A percentile compares a stretch with the other conserved stretches of the same genome.
phyloP scores from a whole-genome alignment of 352 stramenopile genomes.

The Pythium folliculosum region DNA sequence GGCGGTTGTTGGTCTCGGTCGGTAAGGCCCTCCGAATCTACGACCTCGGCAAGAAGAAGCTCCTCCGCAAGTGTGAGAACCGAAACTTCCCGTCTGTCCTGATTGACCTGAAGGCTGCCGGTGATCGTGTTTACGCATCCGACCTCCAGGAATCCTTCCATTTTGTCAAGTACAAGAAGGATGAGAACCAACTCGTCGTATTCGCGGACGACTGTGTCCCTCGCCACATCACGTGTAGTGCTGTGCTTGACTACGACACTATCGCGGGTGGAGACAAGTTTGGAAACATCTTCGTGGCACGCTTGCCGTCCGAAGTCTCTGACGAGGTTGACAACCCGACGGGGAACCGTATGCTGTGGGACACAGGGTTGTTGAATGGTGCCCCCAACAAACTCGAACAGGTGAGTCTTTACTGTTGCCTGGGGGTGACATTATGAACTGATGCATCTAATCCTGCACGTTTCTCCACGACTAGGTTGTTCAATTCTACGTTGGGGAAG shows the following conservation, averaged over 20 bases:
- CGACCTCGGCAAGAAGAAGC: conserved; percentile 98
- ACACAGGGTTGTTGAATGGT: conserved; percentile 90
- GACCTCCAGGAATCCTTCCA: conserved; percentile 97
- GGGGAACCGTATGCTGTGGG: conserved; percentile 97
- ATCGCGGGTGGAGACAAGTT: conserved; percentile 98
- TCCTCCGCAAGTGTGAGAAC: conserved; percentile 99
- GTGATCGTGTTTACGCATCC: conserved; percentile 95
- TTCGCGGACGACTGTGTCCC: conserved; percentile 96
- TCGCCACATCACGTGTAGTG: conserved; percentile 78
- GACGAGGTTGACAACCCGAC: conserved; percentile 96
- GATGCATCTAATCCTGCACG: background rate
- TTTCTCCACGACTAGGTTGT: conserved; percentile 51
- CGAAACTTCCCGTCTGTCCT: conserved; percentile 92
- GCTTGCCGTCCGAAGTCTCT: conserved; percentile 92
- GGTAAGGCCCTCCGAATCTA: conserved; percentile 96
- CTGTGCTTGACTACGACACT: conserved; percentile 98
- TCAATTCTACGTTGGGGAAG: conserved; percentile 98
- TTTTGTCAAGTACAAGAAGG: conserved; percentile 97
- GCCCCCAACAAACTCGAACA: conserved; percentile 97
- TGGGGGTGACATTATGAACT: background rate
- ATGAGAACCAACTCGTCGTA: conserved; percentile 95
- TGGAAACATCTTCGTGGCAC: conserved; percentile 97
- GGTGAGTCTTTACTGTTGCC: conserved; percentile 30
- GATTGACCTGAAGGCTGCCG: conserved; percentile 93
- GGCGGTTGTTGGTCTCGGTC: conserved; percentile 96